phyloP scores from a whole-genome alignment of 306 rosid genomes.

The Castanea mollissima region DNA sequence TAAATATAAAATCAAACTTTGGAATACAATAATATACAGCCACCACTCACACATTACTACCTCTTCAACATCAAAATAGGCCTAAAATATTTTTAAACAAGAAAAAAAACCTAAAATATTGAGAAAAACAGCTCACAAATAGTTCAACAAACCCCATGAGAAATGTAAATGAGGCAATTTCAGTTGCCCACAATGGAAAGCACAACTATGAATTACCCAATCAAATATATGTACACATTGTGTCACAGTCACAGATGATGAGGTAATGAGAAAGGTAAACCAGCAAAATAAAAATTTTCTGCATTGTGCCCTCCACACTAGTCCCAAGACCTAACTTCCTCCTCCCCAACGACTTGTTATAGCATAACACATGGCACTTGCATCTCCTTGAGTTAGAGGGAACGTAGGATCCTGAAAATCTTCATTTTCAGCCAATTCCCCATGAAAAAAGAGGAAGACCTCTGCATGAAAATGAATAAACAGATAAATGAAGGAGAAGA shows the following conservation, averaged over 20 bases:
- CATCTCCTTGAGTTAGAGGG: constrained; percentile 21
- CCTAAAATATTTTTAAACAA: constrained; percentile 17
- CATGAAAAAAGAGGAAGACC: constrained; percentile 18
- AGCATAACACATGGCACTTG: constrained; percentile 12
- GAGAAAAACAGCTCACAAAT: constrained; percentile 16
- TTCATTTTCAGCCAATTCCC: constrained; percentile 27
- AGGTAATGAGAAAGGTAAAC: constrained; percentile 7
- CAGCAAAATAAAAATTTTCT: constrained; percentile 19
- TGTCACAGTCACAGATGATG: constrained; percentile 10
- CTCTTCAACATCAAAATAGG: constrained; percentile 10
- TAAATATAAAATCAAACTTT: neutral
- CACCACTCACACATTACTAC: neutral
- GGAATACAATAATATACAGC: neutral
- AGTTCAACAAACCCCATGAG: constrained; percentile 18
- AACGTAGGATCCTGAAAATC: constrained; percentile 15
- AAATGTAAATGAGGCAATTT: constrained; percentile 22
- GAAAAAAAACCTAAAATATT: constrained; percentile 17
- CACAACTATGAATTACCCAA: constrained; percentile 28
- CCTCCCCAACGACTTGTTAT: constrained; percentile 12
- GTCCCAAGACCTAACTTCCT: constrained; percentile 13
- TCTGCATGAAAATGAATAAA: constrained; percentile 33
- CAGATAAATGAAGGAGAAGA: neutral
- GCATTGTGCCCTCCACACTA: constrained; percentile 17
- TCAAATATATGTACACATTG: constrained; percentile 57
- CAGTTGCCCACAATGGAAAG: constrained; percentile 28